phyloP scores from a whole-genome alignment of 2,329 filamentous ascomycete genomes.

The Penicillium digitatum region DNA sequence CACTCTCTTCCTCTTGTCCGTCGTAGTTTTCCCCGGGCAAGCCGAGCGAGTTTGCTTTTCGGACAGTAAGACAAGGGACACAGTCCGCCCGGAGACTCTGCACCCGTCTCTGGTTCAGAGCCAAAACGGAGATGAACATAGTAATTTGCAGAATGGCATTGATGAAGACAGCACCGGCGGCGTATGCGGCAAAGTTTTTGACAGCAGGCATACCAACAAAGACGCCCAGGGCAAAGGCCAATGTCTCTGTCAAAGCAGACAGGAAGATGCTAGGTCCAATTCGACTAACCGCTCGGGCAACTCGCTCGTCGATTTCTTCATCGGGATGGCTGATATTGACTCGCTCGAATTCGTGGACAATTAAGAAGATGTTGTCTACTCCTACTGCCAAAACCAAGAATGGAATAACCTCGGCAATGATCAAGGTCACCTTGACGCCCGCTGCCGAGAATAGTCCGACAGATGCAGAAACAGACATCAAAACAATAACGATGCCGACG shows the following conservation, averaged over 20 bases:
- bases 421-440: slow-evolving; percentile 90
- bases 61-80: slow-evolving; percentile 81
- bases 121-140: slow-evolving; percentile 89
- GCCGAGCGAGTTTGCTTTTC: slow-evolving; percentile 63
- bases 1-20: slow-evolving; percentile 71
- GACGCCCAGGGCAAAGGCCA: slow-evolving; percentile 85
- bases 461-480: slow-evolving; percentile 95
- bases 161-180: slow-evolving; percentile 91
- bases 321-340: slow-evolving; percentile 91
- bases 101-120: slow-evolving; percentile 85
- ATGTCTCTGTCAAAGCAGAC: slow-evolving; percentile 89
- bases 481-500: slow-evolving; percentile 86
- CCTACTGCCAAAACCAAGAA: slow-evolving; percentile 95
- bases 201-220: slow-evolving; percentile 98
- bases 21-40: slow-evolving; percentile 67
- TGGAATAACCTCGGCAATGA: slow-evolving; percentile 97
- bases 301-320: slow-evolving; percentile 76
- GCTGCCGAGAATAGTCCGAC: slow-evolving; percentile 91
- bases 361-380: slow-evolving; percentile 98
- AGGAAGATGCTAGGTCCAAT: slow-evolving; percentile 97
- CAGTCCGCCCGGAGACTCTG: slow-evolving; percentile 88
- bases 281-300: slow-evolving; percentile 82
- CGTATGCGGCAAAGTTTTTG: slow-evolving; percentile 94
- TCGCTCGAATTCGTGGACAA: slow-evolving; percentile 95
- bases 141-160: slow-evolving; percentile 96